Evolutionary conservation across 805 yeast species (phyloP), one percentile per base, ranked within the genome.

Genomic region (Cyberlindnera nakhonratchasimensis): DNA sequence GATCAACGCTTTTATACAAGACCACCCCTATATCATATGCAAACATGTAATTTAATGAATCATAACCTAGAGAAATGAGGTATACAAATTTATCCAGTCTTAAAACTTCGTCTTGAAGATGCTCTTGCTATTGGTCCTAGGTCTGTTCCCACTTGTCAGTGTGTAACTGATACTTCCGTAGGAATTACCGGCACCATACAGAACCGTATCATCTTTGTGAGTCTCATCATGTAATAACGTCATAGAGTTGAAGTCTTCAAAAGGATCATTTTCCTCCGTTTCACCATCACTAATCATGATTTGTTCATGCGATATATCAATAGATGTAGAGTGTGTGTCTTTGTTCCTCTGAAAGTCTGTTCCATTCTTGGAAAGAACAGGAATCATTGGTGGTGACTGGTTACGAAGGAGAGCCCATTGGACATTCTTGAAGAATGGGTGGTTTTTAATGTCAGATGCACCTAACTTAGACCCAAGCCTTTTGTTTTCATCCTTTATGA

Each of bases 391-490:
- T 1, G 99, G 98, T 45, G 84, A 83, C 59, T 84, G 93, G 62
- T 93, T 86, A 54, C 99, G 75, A 43, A 93, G 68, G 45, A 93
- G 70, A 0, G 99, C 97, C 99, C 99, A 93, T 61, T 89, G 96
- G 2, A 87, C 81, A 53, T 71, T 84, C 59, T 89, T 91, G 73
- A 93, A 93, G 54, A 90, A 95, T 0, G 87, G 80, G 62, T 95
- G 99, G 43, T 77, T 79, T 58, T 93, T 93, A 39, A 93, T 79
- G 58, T 93, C 99, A 3, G 96, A 82, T 0, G 99, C 99, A 14
- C 99, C 99, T 35, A 88, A 79, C 46, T 85, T 81, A 10, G 96
- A 86, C 0, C 99, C 99, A 33, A 93, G 62, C 43, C 99, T 71
- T 58, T 87, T 88, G 29, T 74, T 69, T 63, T 93, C 98, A 61